A percentile compares a stretch with the other conserved stretches of the same genome.
These are phyloP conservation scores for Odonthalia washingtoniensis DNA, from an alignment of 31 red algal genomes.

Conservation along the genomic window DNA sequence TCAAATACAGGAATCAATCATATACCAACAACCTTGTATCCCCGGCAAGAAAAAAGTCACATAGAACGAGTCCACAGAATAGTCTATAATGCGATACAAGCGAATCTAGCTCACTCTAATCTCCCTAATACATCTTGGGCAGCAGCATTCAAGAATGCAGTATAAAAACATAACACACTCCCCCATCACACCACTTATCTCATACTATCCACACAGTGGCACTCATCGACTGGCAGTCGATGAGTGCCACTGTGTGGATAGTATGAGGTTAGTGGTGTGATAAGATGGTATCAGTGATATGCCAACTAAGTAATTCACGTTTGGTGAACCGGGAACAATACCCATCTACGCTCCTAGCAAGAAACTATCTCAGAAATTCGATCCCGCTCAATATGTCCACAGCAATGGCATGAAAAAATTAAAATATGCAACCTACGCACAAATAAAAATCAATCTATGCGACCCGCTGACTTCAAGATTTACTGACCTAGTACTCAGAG, in stretches of 20 bases:
- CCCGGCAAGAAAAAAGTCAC: slow-evolving; percentile 29
- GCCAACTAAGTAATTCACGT: background rate
- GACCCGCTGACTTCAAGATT: background rate
- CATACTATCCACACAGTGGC: slow-evolving; percentile 27
- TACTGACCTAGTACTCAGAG: background rate
- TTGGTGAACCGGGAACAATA: slow-evolving; percentile 21
- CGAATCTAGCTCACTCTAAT: background rate
- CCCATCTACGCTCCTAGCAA: slow-evolving; percentile 9
- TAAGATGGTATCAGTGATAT: background rate
- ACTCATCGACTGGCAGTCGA: background rate
- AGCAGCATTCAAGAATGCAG: slow-evolving; percentile 6
- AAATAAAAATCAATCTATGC: background rate
- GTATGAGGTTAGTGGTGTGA: background rate
- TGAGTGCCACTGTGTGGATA: slow-evolving; percentile 20
- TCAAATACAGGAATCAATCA: background rate
- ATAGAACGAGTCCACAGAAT: slow-evolving; percentile 34
- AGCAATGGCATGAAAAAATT: background rate
- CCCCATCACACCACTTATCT: background rate
- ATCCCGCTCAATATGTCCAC: slow-evolving; percentile 41
- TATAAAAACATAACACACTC: slow-evolving; percentile 46
- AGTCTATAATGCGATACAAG: slow-evolving; percentile 17
- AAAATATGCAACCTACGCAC: background rate
- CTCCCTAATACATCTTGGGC: background rate
- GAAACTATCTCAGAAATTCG: slow-evolving; percentile 16
- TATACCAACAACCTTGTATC: background rate